Evolutionary conservation across 495 filamentous ascomycete species (phyloP), one percentile per base, ranked within the genome.

Genomic region (Aspergillus nidulans): DNA sequence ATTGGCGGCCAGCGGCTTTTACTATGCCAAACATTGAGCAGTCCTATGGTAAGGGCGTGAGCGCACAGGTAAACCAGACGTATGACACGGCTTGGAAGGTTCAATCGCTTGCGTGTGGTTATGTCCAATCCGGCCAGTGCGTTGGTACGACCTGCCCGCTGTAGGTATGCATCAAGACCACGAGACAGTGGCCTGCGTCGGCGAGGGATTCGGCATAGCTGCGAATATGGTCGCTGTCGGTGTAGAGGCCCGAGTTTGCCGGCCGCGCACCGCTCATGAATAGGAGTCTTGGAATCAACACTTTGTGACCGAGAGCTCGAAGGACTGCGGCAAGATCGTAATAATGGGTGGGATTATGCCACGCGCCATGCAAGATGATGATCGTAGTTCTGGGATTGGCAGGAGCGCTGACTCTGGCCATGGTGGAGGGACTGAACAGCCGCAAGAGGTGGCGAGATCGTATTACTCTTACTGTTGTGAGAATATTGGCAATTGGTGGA

Each of bases 91-190:
- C 43, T 24, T 6, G 2, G 21, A 2, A 44, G 42, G 20, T 40
- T 34, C 30, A 25, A 21, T 9, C 12, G 6, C 28, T 19, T 13
- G 21, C 55, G 48, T 4, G 42, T 25, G 3, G 13, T 12, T 1
- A 5, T 2, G 10, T 32, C 41, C 0, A 58, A 50, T 10, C 56
- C 56, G 9, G 8, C 32, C 15, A 58, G 43, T 21, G 44, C 56
- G 21, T 53, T 58, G 19, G 44, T 49, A 34, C 56, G 19, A 58
- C 44, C 23, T 53, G 50, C 0, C 50, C 56, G n/a, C 56, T 43
- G 50, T 58, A 58, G 6, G 56, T 53, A 19, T 58, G 56, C 25
- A 54, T 47, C 10, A 58, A 23, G 9, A 50, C 36, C 6, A 53
- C 9, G 8, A 58, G 18, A 1, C 23, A 12, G 20, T 44, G 50